Conservation (phyloP, 2,329 filamentous ascomycete genomes). For the Fusarium paranaense region DNA sequence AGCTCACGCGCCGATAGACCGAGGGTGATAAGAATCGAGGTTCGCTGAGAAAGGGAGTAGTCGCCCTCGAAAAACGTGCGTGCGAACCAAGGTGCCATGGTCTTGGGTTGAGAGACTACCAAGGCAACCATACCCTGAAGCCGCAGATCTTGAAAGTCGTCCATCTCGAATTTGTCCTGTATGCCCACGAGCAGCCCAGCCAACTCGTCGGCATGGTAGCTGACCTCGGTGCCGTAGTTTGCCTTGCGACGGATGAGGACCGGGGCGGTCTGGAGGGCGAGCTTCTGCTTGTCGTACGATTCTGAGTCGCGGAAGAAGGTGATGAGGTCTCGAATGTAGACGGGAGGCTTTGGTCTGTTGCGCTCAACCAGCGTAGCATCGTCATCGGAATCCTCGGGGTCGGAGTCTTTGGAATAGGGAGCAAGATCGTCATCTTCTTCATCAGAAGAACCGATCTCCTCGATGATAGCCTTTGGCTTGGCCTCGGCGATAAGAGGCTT, state of each 20-base stretch:
- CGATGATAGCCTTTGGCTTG: conserved; percentile 64
- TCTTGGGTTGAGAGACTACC: conserved; percentile 78
- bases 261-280: conserved; percentile 82
- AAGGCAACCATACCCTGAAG: conserved; percentile 86
- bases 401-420: conserved; percentile 87
- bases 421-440: conserved; percentile 75
- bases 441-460: conserved; percentile 73
- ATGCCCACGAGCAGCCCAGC: conserved; percentile 81
- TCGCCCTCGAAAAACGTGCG: conserved; percentile 92
- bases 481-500: conserved; percentile 45
- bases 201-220: conserved; percentile 84
- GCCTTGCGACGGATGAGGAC: conserved; percentile 88
- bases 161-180: conserved; percentile 86
- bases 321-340: conserved; percentile 91
- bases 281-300: conserved; percentile 83
- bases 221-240: conserved; percentile 88
- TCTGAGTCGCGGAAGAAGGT: conserved; percentile 82
- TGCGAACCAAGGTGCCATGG: conserved; percentile 87
- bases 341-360: conserved; percentile 84
- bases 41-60: conserved; percentile 87
- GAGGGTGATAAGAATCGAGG: conserved; percentile 82
- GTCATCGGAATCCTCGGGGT: conserved; percentile 91
- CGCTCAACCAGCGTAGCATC: conserved; percentile 88
- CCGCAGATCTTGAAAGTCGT: conserved; percentile 79
- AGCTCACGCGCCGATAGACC: conserved; percentile 87